phyloP scores from a whole-genome alignment of 2,329 filamentous ascomycete species.

The Drechslerella stenobrocha region DNA sequence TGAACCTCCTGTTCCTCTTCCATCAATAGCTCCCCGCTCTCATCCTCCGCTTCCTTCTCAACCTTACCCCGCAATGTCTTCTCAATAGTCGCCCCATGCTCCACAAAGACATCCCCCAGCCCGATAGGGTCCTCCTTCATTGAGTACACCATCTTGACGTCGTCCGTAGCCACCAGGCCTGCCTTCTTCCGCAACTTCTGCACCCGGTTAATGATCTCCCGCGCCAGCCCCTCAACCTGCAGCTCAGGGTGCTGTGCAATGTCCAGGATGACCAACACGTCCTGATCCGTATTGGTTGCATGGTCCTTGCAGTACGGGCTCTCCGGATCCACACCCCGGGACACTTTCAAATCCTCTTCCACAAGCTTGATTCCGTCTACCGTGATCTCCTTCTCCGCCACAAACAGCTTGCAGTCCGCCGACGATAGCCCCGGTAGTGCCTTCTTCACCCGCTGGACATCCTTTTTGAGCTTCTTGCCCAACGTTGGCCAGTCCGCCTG shows the following conservation, averaged over 20 bases:
- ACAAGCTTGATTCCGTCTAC: constrained; percentile 85
- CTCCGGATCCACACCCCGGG: constrained; percentile 74
- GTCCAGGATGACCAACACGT: constrained; percentile 90
- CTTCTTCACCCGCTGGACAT: constrained; percentile 87
- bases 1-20: constrained; percentile 86
- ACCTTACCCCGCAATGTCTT: constrained; percentile 77
- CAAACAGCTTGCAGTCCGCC: constrained; percentile 77
- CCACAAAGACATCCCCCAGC: constrained; percentile 69
- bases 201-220: constrained; percentile 90
- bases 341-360: constrained; percentile 80
- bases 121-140: constrained; percentile 79
- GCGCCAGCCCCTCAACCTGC: constrained; percentile 81
- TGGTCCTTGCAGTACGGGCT: constrained; percentile 68
- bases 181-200: constrained; percentile 94
- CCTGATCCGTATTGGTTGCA: constrained; percentile 84
- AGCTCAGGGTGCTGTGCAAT: constrained; percentile 79
- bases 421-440: constrained; percentile 77
- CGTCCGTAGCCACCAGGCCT: constrained; percentile 84
- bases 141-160: constrained; percentile 91
- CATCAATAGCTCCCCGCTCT: constrained; percentile 65
- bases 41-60: constrained; percentile 60
- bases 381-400: constrained; percentile 71
- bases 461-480: constrained; percentile 97
- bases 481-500: constrained; percentile 90
- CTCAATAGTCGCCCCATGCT: constrained; percentile 70